These are phyloP conservation scores for Meyerozyma sp. DNA, from an alignment of 1,139 yeast species.

Conservation along the genomic window DNA sequence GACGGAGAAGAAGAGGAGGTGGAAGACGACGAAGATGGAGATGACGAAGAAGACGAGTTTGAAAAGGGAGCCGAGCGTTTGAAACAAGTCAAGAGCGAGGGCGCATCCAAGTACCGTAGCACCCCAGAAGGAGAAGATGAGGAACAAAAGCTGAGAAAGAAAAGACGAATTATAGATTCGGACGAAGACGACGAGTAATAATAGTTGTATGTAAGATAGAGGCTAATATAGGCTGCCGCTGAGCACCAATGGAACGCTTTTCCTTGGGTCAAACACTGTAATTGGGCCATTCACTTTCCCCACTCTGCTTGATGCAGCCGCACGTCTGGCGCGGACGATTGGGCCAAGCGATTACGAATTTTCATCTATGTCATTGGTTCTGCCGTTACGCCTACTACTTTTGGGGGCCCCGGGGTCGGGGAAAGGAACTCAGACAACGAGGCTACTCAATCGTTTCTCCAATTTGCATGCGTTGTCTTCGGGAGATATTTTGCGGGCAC, in stretches of 20 bases:
- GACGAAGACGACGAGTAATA: slow-evolving; percentile 48
- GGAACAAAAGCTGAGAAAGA: slow-evolving; percentile 36
- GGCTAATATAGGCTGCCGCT: not conserved
- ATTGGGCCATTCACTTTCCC: not conserved
- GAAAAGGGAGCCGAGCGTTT: slow-evolving; percentile 60
- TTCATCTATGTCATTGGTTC: slow-evolving; percentile 4
- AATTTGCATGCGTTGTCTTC: slow-evolving; percentile 58
- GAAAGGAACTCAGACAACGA: slow-evolving; percentile 81
- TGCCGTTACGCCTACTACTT: slow-evolving; percentile 61
- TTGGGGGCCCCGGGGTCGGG: slow-evolving; percentile 96
- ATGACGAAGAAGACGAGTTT: slow-evolving; percentile 55
- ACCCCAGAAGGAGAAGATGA: slow-evolving; percentile 21
- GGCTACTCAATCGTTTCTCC: slow-evolving; percentile 53
- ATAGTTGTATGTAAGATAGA: not conserved
- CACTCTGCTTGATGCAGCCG: not conserved
- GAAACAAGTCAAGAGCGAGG: slow-evolving; percentile 49
- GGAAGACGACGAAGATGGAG: slow-evolving; percentile 44
- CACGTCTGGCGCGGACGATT: not conserved
- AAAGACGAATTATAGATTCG: slow-evolving; percentile 53
- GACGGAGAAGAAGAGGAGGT: slow-evolving; percentile 47
- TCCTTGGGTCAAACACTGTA: not conserved
- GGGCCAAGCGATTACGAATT: not conserved
- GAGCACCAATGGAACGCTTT: not conserved
- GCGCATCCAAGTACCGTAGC: slow-evolving; percentile 8
- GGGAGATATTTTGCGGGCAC: slow-evolving; percentile 74